Evolutionary conservation across 441 rosid species (phyloP).

Genomic region (Syzygium malaccense): DNA sequence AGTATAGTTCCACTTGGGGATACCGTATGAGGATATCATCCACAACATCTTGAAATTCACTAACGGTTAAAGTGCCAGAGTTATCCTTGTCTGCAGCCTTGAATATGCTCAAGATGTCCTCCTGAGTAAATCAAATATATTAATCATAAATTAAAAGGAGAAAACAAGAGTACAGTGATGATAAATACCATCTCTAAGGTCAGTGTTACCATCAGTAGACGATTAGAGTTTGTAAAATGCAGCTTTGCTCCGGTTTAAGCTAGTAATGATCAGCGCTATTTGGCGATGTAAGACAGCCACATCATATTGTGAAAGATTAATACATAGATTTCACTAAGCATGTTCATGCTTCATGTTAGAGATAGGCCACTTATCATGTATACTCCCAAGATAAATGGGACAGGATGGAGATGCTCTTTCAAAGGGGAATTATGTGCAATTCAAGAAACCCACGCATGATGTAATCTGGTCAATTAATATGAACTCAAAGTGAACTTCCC

Average conservation of each 20-base stretch:
- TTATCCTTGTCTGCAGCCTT: slow-evolving; percentile 9
- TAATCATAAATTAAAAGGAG: neutral
- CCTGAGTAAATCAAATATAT: neutral
- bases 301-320: neutral
- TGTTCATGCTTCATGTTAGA: neutral
- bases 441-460: neutral
- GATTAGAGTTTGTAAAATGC: neutral
- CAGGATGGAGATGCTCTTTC: neutral
- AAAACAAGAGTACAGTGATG: neutral
- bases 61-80: slow-evolving; percentile 3
- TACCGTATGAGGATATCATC: slow-evolving; percentile 9
- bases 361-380: neutral
- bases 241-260: neutral
- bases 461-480: neutral
- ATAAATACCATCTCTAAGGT: neutral
- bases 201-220: neutral
- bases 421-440: neutral
- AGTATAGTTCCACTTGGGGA: slow-evolving; percentile 9
- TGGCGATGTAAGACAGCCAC: neutral
- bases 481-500: neutral
- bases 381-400: neutral
- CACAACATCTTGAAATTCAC: slow-evolving; percentile 7
- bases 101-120: slow-evolving; percentile 5
- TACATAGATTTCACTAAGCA: neutral
- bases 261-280: neutral